Percentiles rank a stretch among this genome's conserved stretches.
phyloP scores from a whole-genome alignment of 202 grass and related monocot species.

The Digitaria exilis region DNA sequence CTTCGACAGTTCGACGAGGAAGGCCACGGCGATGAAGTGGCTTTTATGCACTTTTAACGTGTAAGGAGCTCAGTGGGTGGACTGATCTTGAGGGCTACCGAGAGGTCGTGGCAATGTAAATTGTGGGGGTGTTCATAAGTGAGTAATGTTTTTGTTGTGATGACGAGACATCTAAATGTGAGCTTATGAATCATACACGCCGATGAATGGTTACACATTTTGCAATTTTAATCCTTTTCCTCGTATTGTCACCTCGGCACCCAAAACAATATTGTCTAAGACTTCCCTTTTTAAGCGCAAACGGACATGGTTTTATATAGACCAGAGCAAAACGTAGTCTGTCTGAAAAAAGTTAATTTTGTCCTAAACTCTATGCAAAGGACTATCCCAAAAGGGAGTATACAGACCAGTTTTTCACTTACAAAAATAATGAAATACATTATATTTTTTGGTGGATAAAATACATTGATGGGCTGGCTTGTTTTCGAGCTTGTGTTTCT shows the following conservation, averaged over 20 bases:
- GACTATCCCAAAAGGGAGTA: no score
- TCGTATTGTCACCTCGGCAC: neutral
- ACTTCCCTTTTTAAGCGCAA: neutral
- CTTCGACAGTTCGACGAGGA: neutral
- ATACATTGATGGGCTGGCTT: no score
- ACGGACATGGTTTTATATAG: neutral
- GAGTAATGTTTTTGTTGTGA: constrained; percentile 32
- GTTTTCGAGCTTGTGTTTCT: no score
- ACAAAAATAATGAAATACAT: no score
- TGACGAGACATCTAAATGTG: neutral
- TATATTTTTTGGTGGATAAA: no score
- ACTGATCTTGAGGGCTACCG: neutral
- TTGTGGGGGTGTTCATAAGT: constrained; percentile 26
- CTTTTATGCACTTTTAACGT: constrained; percentile 13
- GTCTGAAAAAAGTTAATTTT: no score
- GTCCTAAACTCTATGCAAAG: no score
- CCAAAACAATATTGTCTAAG: neutral
- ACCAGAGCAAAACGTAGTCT: no score
- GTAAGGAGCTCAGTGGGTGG: neutral
- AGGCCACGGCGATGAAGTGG: neutral
- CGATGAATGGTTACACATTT: neutral
- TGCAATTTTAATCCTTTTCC: neutral
- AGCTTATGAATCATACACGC: neutral
- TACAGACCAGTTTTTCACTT: no score
- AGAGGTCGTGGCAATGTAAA: constrained; percentile 24